Evolutionary conservation across 2,329 filamentous ascomycete species (phyloP).

Genomic region (Paecilomyces sp.): DNA sequence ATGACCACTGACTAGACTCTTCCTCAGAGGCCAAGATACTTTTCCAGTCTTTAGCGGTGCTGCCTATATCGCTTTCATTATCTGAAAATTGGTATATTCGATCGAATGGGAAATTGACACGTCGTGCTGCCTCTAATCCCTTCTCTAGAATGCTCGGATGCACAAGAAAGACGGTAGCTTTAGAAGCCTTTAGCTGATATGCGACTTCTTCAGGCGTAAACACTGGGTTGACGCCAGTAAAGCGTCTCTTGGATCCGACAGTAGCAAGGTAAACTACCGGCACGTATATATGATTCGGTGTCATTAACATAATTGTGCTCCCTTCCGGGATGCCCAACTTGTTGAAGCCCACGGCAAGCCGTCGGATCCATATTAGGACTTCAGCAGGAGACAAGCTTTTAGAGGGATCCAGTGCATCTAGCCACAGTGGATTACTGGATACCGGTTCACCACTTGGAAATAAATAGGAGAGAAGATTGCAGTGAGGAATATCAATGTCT

Average conservation of each 20-base stretch:
- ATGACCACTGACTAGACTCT: slow-evolving; percentile 22
- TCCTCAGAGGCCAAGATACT: slow-evolving; percentile 1
- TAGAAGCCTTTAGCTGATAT: slow-evolving; percentile 48
- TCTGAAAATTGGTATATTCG: not conserved
- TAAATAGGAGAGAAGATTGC: not conserved
- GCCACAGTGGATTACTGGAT: not conserved
- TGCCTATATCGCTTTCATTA: not conserved
- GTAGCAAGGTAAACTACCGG: slow-evolving; percentile 64
- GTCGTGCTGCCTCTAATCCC: not conserved
- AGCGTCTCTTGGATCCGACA: slow-evolving; percentile 70
- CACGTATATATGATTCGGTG: slow-evolving; percentile 66
- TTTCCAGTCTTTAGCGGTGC: not conserved
- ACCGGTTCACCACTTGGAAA: not conserved
- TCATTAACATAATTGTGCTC: slow-evolving; percentile 67
- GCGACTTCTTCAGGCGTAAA: slow-evolving; percentile 56
- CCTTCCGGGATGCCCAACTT: slow-evolving; percentile 58
- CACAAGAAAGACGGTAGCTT: slow-evolving; percentile 18
- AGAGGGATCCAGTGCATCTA: slow-evolving; percentile 12
- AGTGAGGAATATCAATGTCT: not conserved
- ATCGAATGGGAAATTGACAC: not conserved
- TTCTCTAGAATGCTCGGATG: not conserved
- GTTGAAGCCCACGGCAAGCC: slow-evolving; percentile 61
- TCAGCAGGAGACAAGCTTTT: slow-evolving; percentile 57
- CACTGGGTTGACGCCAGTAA: slow-evolving; percentile 66
- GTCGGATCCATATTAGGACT: slow-evolving; percentile 65